These are phyloP conservation scores for Euphorbia schlechtendalii DNA, from an alignment of 441 rosid genomes.

Conservation along the genomic window DNA sequence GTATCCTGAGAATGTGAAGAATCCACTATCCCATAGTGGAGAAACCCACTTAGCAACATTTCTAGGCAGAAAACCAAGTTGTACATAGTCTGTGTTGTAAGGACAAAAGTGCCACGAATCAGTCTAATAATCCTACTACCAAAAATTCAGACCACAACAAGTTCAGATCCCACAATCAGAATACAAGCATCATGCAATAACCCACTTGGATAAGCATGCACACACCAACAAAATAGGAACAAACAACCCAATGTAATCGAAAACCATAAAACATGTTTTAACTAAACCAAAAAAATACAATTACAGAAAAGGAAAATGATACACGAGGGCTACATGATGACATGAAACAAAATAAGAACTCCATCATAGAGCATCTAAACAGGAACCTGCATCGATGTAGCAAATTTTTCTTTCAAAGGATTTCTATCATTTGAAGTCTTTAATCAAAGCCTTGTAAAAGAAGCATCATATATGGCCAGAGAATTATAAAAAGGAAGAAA, in stretches of 20 bases:
- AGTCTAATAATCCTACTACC: not conserved
- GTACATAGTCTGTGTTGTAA: constrained; percentile 55
- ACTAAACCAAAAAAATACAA: not conserved
- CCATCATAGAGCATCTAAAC: constrained; percentile 3
- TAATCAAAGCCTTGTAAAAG: not conserved
- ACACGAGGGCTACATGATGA: not conserved
- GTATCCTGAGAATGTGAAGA: constrained; percentile 67
- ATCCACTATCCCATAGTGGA: constrained; percentile 80
- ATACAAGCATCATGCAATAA: constrained; percentile 10
- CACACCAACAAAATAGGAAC: constrained; percentile 4
- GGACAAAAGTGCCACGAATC: constrained; percentile 15
- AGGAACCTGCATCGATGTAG: not conserved
- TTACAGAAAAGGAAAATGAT: not conserved
- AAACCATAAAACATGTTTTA: not conserved
- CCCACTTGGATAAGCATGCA: not conserved
- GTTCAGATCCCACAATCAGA: not conserved
- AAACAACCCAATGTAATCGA: constrained; percentile 3
- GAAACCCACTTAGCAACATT: constrained; percentile 83
- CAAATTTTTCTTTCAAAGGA: not conserved
- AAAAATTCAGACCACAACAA: constrained; percentile 9
- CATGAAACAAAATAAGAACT: constrained; percentile 1
- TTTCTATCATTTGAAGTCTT: not conserved
- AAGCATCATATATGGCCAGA: not conserved
- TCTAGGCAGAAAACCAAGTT: constrained; percentile 83
- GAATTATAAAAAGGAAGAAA: constrained; percentile 4